Conservation (phyloP, 306 rosid species). For the Potentilla sterilis region DNA sequence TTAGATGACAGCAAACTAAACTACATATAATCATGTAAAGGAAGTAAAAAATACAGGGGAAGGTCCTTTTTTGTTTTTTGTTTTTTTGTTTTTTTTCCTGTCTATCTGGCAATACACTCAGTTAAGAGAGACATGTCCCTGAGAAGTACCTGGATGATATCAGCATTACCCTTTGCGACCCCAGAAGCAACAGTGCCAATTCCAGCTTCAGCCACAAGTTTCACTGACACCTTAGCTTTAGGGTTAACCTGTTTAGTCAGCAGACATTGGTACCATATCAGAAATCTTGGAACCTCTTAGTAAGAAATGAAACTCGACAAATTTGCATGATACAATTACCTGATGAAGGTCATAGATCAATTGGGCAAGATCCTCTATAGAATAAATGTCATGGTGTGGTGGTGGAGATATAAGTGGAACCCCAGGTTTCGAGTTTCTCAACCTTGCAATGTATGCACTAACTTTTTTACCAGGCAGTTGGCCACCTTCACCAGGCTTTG, state of each 20-base stretch:
- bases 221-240: constrained; percentile 93
- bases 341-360: constrained; percentile 98
- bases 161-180: constrained; percentile 99
- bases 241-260: constrained; percentile 80
- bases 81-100: background rate
- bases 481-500: constrained; percentile 99
- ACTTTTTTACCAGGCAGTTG: constrained; percentile 99
- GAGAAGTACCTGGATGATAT: constrained; percentile 76
- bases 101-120: background rate
- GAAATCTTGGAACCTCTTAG: constrained; percentile 14
- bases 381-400: constrained; percentile 98
- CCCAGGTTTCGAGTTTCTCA: constrained; percentile 98
- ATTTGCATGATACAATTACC: constrained; percentile 49
- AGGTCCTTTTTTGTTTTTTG: background rate
- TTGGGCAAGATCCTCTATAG: constrained; percentile 99
- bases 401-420: constrained; percentile 99
- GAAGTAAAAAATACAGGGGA: background rate
- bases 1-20: background rate
- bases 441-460: constrained; percentile 95
- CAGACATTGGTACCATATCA: constrained; percentile 23
- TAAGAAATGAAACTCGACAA: constrained; percentile 18
- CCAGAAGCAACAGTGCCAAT: constrained; percentile 99
- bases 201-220: constrained; percentile 98
- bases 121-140: background rate
- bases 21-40: background rate